Percentiles rank a stretch among this genome's conserved stretches.
phyloP scores from a whole-genome alignment of 2,329 filamentous ascomycete genomes.

The Fusarium lyarnte region DNA sequence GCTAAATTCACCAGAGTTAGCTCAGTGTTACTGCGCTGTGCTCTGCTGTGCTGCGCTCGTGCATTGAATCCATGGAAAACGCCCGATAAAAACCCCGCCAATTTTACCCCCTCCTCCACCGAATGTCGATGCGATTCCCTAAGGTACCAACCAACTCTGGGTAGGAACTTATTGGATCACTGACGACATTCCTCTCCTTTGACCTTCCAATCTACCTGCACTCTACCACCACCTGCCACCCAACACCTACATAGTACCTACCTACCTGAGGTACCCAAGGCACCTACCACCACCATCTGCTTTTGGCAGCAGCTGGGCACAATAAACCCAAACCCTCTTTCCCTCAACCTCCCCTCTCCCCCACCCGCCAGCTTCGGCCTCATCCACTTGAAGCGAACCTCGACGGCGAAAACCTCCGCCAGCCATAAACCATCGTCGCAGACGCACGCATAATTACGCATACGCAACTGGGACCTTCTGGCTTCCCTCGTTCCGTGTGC shows the following conservation, averaged over 20 bases:
- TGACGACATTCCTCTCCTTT: slow-evolving; percentile 51
- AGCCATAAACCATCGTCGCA: slow-evolving; percentile 16
- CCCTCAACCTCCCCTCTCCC: slow-evolving; percentile 28
- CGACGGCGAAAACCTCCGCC: slow-evolving; percentile 18
- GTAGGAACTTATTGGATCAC: slow-evolving; percentile 35
- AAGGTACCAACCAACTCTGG: slow-evolving; percentile 12
- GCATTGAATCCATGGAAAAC: slow-evolving; percentile 35
- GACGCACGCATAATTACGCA: slow-evolving; percentile 4
- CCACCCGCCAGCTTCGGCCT: slow-evolving; percentile 32
- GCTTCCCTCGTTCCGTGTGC: slow-evolving; percentile 7
- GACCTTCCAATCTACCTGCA: neutral
- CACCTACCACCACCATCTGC: neutral
- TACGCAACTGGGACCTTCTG: slow-evolving; percentile 16
- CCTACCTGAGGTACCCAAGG: neutral
- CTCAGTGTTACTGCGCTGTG: neutral
- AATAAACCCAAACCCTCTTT: slow-evolving; percentile 29
- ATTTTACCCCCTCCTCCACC: slow-evolving; percentile 26
- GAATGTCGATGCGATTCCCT: slow-evolving; percentile 35
- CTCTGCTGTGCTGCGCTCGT: neutral
- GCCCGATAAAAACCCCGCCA: slow-evolving; percentile 43
- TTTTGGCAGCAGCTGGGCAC: slow-evolving; percentile 23
- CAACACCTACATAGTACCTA: neutral
- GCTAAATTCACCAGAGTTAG: slow-evolving; percentile 16
- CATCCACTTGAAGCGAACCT: slow-evolving; percentile 29
- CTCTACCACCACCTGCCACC: neutral